Conservation (phyloP, 2,329 filamentous ascomycete species). For the Colletotrichum sp. region DNA sequence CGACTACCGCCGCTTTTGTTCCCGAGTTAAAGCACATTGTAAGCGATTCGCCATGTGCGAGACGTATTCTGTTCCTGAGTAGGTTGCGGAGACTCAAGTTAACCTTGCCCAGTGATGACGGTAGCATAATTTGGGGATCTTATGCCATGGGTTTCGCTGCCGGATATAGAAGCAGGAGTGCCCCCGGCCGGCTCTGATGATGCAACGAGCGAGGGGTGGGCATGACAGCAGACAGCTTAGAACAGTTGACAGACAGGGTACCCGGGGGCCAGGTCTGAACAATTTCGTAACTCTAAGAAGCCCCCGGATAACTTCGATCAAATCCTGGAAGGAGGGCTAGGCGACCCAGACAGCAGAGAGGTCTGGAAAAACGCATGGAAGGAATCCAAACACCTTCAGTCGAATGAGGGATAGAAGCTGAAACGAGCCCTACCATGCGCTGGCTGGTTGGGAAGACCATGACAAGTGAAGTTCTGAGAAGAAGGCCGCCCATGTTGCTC, state of each 20-base stretch:
- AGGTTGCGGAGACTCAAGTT: conserved; percentile 44
- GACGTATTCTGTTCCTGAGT: conserved; percentile 53
- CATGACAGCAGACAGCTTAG: conserved; percentile 32
- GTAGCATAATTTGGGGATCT: conserved; percentile 65
- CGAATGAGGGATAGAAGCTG: conserved; percentile 42
- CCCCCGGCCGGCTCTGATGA: conserved; percentile 44
- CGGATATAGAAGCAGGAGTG: conserved; percentile 57
- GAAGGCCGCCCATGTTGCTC: conserved; percentile 5
- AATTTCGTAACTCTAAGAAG: conserved; percentile 36
- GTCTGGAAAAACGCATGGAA: conserved; percentile 44
- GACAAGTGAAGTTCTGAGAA: conserved; percentile 40
- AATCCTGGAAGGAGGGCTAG: conserved; percentile 34
- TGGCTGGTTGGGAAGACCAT: conserved; percentile 39
- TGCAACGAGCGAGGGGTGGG: conserved; percentile 42
- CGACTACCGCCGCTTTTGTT: conserved; percentile 44
- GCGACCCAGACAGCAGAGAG: conserved; percentile 26
- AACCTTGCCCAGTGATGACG: conserved; percentile 52
- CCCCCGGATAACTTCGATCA: conserved; percentile 27
- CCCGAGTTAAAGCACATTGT: conserved; percentile 49
- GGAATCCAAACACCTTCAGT: conserved; percentile 41
- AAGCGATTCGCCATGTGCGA: conserved; percentile 53
- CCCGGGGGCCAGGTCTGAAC: conserved; percentile 25
- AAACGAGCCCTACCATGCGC: conserved; percentile 50
- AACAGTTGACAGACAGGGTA: conserved; percentile 38
- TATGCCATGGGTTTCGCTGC: conserved; percentile 57